A percentile compares a stretch with the other conserved stretches of the same genome.
These are phyloP conservation scores for Cryphonectria carpinicola DNA, from an alignment of 2,329 filamentous ascomycete genomes.

Conservation along the genomic window DNA sequence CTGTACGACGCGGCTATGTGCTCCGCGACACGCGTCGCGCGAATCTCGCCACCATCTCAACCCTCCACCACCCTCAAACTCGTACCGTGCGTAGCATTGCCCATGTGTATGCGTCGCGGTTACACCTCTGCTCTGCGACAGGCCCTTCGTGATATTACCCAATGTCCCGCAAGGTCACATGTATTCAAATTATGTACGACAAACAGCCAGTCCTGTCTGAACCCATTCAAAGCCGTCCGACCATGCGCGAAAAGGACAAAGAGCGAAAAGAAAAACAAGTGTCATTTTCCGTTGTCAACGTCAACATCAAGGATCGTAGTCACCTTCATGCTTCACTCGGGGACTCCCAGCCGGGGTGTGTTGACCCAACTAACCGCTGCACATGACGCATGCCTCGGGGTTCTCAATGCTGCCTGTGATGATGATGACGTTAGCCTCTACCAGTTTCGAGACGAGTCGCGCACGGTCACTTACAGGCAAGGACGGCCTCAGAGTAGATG, in stretches of 20 bases:
- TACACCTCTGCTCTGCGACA: conserved; percentile 20
- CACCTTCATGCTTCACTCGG: conserved; percentile 4
- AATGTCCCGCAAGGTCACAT: conserved; percentile 21
- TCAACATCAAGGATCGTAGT: conserved; percentile 22
- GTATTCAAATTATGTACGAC: conserved; percentile 15
- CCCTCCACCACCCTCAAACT: conserved; percentile 15
- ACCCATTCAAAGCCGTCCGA: conserved; percentile 2
- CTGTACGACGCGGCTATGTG: conserved; percentile 20
- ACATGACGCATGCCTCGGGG: conserved; percentile 94
- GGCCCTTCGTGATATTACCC: conserved; percentile 20
- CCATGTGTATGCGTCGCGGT: conserved; percentile 16
- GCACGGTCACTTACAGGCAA: conserved; percentile 69
- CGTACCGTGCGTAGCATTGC: conserved; percentile 12
- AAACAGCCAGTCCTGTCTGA: conserved; percentile 11
- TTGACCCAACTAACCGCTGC: conserved; percentile 79
- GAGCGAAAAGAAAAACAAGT: conserved; percentile 15
- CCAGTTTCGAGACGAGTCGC: not conserved
- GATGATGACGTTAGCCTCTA: conserved; percentile 38
- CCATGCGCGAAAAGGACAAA: not conserved
- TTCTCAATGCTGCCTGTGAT: conserved; percentile 87
- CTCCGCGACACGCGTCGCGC: conserved; percentile 23
- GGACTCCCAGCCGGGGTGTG: conserved; percentile 3
- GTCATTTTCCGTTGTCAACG: conserved; percentile 20
- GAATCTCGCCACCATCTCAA: conserved; percentile 19
- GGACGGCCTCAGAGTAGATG: conserved; percentile 91